phyloP scores from a whole-genome alignment of 208 protist species.

The Trypanosoma lewisi region DNA sequence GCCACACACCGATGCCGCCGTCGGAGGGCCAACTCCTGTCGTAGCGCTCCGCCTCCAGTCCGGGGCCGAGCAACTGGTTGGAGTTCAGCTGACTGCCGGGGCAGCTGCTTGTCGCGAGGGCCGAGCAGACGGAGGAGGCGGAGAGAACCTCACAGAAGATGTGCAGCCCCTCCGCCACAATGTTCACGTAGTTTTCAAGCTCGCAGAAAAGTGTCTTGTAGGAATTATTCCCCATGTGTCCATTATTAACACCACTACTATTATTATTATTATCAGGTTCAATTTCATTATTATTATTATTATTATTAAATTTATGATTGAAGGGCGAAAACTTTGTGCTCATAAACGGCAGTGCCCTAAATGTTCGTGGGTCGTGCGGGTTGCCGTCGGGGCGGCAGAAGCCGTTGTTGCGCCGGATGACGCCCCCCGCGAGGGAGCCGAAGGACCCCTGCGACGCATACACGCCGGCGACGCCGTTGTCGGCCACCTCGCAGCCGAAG shows the following conservation, averaged over 20 bases:
- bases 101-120: slow-evolving; percentile 42
- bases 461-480: slow-evolving; percentile 75
- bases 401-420: slow-evolving; percentile 65
- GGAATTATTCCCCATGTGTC: no score
- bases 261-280: no score
- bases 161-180: slow-evolving; percentile 45
- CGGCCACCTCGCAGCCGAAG: slow-evolving; percentile 48
- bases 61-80: neutral
- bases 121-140: slow-evolving; percentile 50
- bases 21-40: slow-evolving; percentile 58
- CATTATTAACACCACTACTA: no score
- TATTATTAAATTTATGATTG: neutral
- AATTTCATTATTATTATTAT: neutral
- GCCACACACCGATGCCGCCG: slow-evolving; percentile 79
- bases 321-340: neutral
- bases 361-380: slow-evolving; percentile 48
- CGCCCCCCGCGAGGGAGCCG: slow-evolving; percentile 49
- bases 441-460: slow-evolving; percentile 66
- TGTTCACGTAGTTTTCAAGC: slow-evolving; percentile 40
- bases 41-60: slow-evolving; percentile 41
- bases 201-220: slow-evolving; percentile 44
- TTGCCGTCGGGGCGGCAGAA: slow-evolving; percentile 47
- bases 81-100: slow-evolving; percentile 21
- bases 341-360: slow-evolving; percentile 27
- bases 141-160: slow-evolving; percentile 53